Base-by-base conservation (phyloP, 2,329 filamentous ascomycete genomes). In the Hypomyces rosellus region DNA sequence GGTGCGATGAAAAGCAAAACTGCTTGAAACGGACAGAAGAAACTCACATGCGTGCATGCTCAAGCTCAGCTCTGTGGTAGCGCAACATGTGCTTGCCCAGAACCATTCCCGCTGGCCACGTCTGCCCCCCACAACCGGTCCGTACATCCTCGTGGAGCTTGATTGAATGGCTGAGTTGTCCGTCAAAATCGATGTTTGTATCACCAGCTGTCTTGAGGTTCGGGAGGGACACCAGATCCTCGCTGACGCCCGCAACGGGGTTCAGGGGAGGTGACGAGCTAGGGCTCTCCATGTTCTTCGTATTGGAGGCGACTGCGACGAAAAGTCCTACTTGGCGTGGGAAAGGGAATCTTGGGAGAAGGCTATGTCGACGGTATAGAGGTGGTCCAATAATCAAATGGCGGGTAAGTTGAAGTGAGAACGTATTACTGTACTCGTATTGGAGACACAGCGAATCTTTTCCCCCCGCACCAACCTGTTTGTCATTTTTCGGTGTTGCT, bases 81-180 rank as follows among this genome's bases (percentile, higher is more conserved):
- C 85, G 80, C 52, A 97, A 75, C 77, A 97, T 80, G 65, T 97
- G 95, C 68, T 86, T 89, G 16, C 87, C 81, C 48, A 99, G 75
- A 14, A 93, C 81, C 82, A 95, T 87, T 11, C 93, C 93, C 1
- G 92, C 92, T 3, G 91, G 92, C 93, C 93, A 97, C 11, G 95
- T 78, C 69, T 95, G 88, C 2, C 93, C 93, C 45, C 93, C 93
- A 67, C 93, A 97, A 54, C 93, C 93, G 55, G 88, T 82, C 51
- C 81, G 82, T 44, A 96, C 78, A 68, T 97, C 91, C 67, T 96
- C 90, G 61, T 88, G 86, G 14, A 97, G 80, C 53, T 80, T 76
- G 54, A 97, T 76, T 11, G 87, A 84, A 44, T 78, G 72, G 16
- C 75, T 69, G 34, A 96, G 76, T 47, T 93, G 77, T 37, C 88